These are phyloP conservation scores for Artemisia argyi DNA, from an alignment of 129 eudicot species.

Conservation along the genomic window DNA sequence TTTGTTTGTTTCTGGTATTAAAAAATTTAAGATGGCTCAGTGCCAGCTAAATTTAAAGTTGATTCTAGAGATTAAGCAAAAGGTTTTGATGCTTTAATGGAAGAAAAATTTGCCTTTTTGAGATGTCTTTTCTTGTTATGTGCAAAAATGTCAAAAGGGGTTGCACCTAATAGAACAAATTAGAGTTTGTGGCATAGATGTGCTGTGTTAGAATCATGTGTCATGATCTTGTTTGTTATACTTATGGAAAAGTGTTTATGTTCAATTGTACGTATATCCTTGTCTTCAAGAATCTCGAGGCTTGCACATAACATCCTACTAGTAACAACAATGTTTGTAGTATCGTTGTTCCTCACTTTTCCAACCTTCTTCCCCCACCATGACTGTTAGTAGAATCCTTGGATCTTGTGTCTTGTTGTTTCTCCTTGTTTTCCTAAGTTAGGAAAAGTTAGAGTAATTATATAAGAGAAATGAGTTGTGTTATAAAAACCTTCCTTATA, in stretches of 20 bases:
- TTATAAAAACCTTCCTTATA: no score
- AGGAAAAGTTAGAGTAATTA: no score
- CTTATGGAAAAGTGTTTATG: conserved; percentile 12
- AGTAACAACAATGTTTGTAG: conserved; percentile 2
- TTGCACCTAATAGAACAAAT: conserved; percentile 49
- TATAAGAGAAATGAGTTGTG: no score
- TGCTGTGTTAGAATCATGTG: conserved; percentile 22
- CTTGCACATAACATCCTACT: conserved; percentile 9
- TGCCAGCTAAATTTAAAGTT: conserved; percentile 42
- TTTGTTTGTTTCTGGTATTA: conserved; percentile 32
- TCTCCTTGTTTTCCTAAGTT: neutral
- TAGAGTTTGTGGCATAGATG: conserved; percentile 26
- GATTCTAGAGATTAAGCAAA: conserved; percentile 18
- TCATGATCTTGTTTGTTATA: conserved; percentile 22
- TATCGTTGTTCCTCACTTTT: conserved; percentile 8
- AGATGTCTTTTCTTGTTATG: conserved; percentile 46
- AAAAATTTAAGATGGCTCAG: conserved; percentile 26
- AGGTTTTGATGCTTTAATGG: conserved; percentile 32
- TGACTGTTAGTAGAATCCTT: conserved; percentile 20
- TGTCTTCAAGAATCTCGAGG: conserved; percentile 9
- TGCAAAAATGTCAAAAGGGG: conserved; percentile 61
- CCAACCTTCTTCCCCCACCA: conserved; percentile 18
- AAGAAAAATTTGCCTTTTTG: conserved; percentile 35
- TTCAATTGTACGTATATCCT: conserved; percentile 21
- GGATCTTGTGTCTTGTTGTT: conserved; percentile 26